A percentile compares a stretch with the other conserved stretches of the same genome.
phyloP scores from a whole-genome alignment of 2,329 filamentous ascomycete species.

The Penicillium decumbens region DNA sequence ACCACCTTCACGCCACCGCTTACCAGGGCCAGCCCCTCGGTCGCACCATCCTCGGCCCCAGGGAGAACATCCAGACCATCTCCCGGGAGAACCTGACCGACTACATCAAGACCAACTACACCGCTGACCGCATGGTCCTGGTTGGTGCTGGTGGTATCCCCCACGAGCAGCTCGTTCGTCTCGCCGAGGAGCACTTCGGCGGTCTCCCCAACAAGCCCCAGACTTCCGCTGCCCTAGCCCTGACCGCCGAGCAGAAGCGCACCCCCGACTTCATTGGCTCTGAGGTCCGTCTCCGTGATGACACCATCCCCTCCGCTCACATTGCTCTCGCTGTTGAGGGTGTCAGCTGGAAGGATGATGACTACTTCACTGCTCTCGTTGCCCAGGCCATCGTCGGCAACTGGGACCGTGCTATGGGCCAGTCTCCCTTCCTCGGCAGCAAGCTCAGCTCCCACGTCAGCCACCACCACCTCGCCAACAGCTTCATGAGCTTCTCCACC shows the following conservation, averaged over 20 bases:
- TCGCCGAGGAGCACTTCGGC: constrained; percentile 94
- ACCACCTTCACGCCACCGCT: constrained; percentile 96
- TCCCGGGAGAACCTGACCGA: constrained; percentile 81
- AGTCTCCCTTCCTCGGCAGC: constrained; percentile 94
- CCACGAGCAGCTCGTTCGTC: constrained; percentile 87
- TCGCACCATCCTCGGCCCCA: constrained; percentile 94
- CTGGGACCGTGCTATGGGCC: constrained; percentile 99
- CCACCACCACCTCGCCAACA: constrained; percentile 94
- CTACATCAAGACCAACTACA: constrained; percentile 99
- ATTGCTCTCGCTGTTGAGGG: constrained; percentile 98
- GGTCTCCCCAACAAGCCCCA: constrained; percentile 70
- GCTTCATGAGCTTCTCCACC: constrained; percentile 99
- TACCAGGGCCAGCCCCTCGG: constrained; percentile 95
- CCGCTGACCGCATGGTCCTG: constrained; percentile 97
- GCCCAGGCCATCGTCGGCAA: constrained; percentile 98
- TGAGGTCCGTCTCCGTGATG: constrained; percentile 90
- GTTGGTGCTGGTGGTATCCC: constrained; percentile 92
- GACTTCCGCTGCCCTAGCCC: constrained; percentile 65
- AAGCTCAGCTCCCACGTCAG: constrained; percentile 94
- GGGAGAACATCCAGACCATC: constrained; percentile 97
- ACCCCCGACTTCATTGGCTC: constrained; percentile 95
- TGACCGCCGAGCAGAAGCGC: constrained; percentile 71
- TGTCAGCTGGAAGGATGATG: constrained; percentile 98
- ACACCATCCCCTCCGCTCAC: constrained; percentile 93
- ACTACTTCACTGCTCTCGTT: constrained; percentile 97